Conservation (phyloP, 2,329 filamentous ascomycete species). For the Dothideomycetes sp. region DNA sequence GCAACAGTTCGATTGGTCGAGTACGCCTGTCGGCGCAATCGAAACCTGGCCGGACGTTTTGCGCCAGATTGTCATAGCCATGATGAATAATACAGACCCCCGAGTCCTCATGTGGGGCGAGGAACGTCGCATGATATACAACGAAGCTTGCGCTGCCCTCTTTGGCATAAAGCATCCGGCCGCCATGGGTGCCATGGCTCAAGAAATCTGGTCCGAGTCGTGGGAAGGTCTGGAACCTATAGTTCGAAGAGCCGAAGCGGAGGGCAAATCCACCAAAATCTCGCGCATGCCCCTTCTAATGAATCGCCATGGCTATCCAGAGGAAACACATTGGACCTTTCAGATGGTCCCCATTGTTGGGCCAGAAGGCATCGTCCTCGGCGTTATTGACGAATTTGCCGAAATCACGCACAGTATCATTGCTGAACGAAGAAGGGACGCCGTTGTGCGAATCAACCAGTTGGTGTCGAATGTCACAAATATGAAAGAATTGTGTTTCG, state of each 20-base stretch:
- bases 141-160: constrained; percentile 23
- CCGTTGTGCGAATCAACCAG: constrained; percentile 7
- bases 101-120: constrained; percentile 20
- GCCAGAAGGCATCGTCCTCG: constrained; percentile 7
- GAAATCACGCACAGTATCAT: constrained; percentile 10
- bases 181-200: constrained; percentile 11
- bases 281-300: constrained; percentile 14
- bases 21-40: constrained; percentile 18
- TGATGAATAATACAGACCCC: constrained; percentile 20
- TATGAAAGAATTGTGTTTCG: constrained; percentile 10
- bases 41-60: constrained; percentile 15
- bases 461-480: constrained; percentile 4
- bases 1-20: constrained; percentile 17
- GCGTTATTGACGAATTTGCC: constrained; percentile 9
- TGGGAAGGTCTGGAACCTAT: constrained; percentile 7
- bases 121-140: constrained; percentile 24
- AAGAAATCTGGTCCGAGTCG: constrained; percentile 9
- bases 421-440: constrained; percentile 7
- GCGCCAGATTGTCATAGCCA: constrained; percentile 13
- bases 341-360: constrained; percentile 17
- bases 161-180: constrained; percentile 19
- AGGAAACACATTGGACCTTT: constrained; percentile 20
- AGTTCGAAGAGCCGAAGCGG: constrained; percentile 13
- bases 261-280: constrained; percentile 13
- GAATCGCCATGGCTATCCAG: constrained; percentile 16